phyloP scores from a whole-genome alignment of 1,284 basidiomycete species.

The Fomitiporia mediterranea region DNA sequence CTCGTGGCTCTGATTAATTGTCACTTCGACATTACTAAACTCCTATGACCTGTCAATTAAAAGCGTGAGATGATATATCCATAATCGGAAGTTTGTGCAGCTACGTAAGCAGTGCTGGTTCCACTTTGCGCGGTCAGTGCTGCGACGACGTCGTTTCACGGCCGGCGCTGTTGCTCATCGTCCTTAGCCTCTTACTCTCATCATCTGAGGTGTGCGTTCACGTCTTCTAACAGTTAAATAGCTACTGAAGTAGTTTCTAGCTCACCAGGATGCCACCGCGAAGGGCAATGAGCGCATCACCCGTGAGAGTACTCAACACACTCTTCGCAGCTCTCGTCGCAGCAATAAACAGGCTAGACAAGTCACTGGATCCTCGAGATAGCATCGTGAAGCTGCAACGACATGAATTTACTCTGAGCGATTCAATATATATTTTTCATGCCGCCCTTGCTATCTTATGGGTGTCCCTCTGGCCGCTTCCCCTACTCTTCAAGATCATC shows the following conservation, averaged over 20 bases:
- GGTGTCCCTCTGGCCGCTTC: slow-evolving; percentile 74
- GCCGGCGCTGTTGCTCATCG: slow-evolving; percentile 1
- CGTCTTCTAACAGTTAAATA: neutral
- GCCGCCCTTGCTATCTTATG: slow-evolving; percentile 67
- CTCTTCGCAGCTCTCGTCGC: slow-evolving; percentile 51
- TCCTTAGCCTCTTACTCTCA: neutral
- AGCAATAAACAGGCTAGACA: slow-evolving; percentile 68
- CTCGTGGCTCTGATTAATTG: neutral
- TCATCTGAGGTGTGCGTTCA: neutral
- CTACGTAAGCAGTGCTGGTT: neutral
- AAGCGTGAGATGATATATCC: neutral
- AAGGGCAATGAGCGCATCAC: neutral
- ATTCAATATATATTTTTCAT: slow-evolving; percentile 63
- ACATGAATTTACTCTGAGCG: slow-evolving; percentile 57
- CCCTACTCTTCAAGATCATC: slow-evolving; percentile 71
- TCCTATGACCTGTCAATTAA: too few relatives aligned
- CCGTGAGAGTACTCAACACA: slow-evolving; percentile 8
- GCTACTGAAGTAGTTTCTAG: neutral
- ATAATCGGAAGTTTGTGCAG: neutral
- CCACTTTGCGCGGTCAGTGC: neutral
- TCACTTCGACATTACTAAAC: too few relatives aligned
- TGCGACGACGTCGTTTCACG: neutral
- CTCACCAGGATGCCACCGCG: slow-evolving; percentile 8
- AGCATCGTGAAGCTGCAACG: slow-evolving; percentile 60
- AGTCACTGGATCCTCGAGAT: slow-evolving; percentile 65